phyloP scores from a whole-genome alignment of 2,329 filamentous ascomycete species.

The Scopulariopsis brevicaulis region DNA sequence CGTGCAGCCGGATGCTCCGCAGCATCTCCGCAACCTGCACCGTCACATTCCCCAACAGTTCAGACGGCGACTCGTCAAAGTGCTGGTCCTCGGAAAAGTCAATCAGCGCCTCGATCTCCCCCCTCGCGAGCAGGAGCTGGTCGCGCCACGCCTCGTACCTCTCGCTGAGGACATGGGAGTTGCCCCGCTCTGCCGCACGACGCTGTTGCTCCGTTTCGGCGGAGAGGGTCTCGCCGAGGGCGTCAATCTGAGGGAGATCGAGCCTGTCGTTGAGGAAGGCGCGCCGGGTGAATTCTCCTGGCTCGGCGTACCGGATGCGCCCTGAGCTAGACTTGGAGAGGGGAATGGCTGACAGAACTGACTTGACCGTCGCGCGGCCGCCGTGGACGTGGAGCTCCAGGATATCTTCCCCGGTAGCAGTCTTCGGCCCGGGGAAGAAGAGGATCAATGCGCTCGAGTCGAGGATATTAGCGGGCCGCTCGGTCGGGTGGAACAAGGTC shows the following conservation, averaged over 20 bases:
- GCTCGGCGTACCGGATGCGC: conserved; percentile 74
- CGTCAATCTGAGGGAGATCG: conserved; percentile 73
- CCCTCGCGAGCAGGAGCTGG: conserved; percentile 67
- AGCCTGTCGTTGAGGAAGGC: conserved; percentile 82
- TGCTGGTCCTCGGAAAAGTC: conserved; percentile 97
- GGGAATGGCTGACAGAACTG: conserved; percentile 70
- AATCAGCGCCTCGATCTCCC: conserved; percentile 88
- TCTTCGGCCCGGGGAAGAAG: conserved; percentile 70
- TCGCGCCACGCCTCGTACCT: conserved; percentile 78
- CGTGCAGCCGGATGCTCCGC: conserved; percentile 54
- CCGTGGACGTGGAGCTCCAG: conserved; percentile 94
- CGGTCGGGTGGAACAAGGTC: conserved; percentile 50
- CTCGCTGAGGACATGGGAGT: conserved; percentile 55
- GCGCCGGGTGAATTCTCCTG: conserved; percentile 88
- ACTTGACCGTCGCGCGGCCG: conserved; percentile 76
- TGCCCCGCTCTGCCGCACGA: conserved; percentile 70
- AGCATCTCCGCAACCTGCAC: conserved; percentile 50
- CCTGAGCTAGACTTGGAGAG: conserved; percentile 21
- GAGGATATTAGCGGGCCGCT: conserved; percentile 37
- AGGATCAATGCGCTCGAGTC: conserved; percentile 74
- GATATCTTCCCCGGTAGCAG: conserved; percentile 85
- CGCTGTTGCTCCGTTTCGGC: conserved; percentile 89
- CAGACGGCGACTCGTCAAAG: conserved; percentile 75
- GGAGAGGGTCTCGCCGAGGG: conserved; percentile 48
- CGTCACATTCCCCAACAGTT: conserved; percentile 61